Percentiles rank a stretch among this genome's conserved stretches.
phyloP scores from a whole-genome alignment of 768 basidiomycete species.

The Tephrocybe rancida region DNA sequence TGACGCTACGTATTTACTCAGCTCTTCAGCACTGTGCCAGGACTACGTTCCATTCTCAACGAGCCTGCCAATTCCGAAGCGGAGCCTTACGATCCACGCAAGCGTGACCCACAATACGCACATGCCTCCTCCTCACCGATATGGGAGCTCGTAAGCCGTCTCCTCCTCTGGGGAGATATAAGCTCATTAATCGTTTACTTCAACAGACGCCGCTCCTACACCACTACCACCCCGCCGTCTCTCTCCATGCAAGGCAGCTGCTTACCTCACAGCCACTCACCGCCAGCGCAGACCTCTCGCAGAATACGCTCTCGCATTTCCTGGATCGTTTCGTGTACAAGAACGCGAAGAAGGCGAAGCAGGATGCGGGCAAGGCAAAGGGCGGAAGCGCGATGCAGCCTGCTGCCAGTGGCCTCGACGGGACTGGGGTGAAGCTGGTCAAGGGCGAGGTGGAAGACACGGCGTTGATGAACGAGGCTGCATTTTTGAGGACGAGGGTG shows the following conservation, averaged over 20 bases:
- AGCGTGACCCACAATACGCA: slow-evolving; percentile 88
- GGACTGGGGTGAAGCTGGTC: slow-evolving; percentile 68
- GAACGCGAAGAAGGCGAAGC: slow-evolving; percentile 78
- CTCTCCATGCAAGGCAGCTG: slow-evolving; percentile 85
- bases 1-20: slow-evolving; percentile 11
- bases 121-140: slow-evolving; percentile 78
- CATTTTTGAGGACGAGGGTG: slow-evolving; percentile 68
- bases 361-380: slow-evolving; percentile 43
- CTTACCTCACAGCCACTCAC: slow-evolving; percentile 73
- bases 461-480: slow-evolving; percentile 69
- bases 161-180: background rate
- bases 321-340: slow-evolving; percentile 97
- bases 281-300: slow-evolving; percentile 83
- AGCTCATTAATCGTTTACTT: background rate
- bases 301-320: slow-evolving; percentile 94
- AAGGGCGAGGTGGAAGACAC: slow-evolving; percentile 53
- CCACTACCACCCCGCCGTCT: slow-evolving; percentile 91
- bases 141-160: slow-evolving; percentile 81
- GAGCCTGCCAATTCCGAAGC: slow-evolving; percentile 22
- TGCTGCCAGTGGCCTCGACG: slow-evolving; percentile 66
- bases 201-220: slow-evolving; percentile 73
- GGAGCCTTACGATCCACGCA: slow-evolving; percentile 77
- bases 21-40: slow-evolving; percentile 46
- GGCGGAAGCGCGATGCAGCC: slow-evolving; percentile 97
- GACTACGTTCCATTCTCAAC: slow-evolving; percentile 42